phyloP scores from a whole-genome alignment of 2,329 filamentous ascomycete genomes.

The Amauroascus verrucosus region DNA sequence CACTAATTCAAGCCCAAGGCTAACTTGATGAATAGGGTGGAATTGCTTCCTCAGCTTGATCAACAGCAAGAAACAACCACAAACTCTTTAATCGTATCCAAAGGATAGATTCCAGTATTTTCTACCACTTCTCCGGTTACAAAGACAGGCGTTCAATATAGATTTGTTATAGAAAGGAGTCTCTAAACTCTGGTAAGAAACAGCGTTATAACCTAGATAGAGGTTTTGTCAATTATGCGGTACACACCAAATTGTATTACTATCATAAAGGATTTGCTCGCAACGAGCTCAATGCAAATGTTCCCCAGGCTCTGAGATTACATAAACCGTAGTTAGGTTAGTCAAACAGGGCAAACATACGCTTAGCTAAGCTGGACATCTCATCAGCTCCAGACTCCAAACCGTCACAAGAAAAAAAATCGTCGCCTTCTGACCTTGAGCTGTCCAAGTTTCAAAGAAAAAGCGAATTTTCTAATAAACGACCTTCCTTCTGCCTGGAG shows the following conservation, averaged over 20 bases:
- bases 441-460: neutral
- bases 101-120: constrained; percentile 28
- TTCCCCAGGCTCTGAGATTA: neutral
- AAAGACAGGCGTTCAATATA: neutral
- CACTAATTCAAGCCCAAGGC: too few species aligned
- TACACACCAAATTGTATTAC: neutral
- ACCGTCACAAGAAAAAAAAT: neutral
- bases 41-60: constrained; percentile 47
- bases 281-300: neutral
- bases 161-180: neutral
- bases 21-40: neutral
- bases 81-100: neutral
- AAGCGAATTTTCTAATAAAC: neutral
- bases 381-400: neutral
- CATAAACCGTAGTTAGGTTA: too few species aligned
- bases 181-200: neutral
- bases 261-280: neutral
- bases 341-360: constrained; percentile 7
- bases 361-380: neutral
- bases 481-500: constrained; percentile 17
- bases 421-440: neutral
- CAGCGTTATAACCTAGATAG: neutral
- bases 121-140: neutral
- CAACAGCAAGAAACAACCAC: constrained; percentile 37
- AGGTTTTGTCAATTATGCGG: neutral